These are phyloP conservation scores for Sporobolomyces phaffii DNA, from an alignment of 768 basidiomycete genomes.

Conservation along the genomic window DNA sequence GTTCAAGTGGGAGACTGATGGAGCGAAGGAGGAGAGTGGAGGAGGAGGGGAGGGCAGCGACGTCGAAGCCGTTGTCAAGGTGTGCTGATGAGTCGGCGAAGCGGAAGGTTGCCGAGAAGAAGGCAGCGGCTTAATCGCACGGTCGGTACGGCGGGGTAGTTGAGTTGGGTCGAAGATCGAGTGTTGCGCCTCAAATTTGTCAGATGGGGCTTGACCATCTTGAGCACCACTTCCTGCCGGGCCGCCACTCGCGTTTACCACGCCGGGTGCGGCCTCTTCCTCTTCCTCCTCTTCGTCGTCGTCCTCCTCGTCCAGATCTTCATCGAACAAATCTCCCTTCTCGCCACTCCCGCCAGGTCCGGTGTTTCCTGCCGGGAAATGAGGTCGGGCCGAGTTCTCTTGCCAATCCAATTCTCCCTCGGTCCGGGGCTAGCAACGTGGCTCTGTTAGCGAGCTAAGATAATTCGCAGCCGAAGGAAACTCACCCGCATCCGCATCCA, in stretches of 20 bases:
- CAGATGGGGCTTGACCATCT: background rate
- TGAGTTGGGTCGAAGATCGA: background rate
- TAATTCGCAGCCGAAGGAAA: too few relatives aligned
- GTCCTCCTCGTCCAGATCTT: slow-evolving; percentile 27
- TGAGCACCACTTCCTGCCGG: background rate
- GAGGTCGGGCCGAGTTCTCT: background rate
- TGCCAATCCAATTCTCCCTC: slow-evolving; percentile 39
- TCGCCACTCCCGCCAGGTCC: slow-evolving; percentile 6
- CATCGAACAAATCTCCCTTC: slow-evolving; percentile 28
- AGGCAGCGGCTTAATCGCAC: slow-evolving; percentile 24
- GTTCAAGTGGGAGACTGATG: background rate
- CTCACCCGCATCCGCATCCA: slow-evolving; percentile 72
- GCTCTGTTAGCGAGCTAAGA: background rate
- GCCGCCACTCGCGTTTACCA: too few relatives aligned
- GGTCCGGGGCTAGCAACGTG: slow-evolving; percentile 16
- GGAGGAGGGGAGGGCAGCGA: background rate
- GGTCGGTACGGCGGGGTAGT: background rate
- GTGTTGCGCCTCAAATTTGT: too few relatives aligned
- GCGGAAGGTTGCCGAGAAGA: background rate
- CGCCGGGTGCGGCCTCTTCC: too few relatives aligned
- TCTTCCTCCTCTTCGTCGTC: slow-evolving; percentile 24
- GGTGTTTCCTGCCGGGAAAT: background rate
- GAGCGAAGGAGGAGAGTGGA: slow-evolving; percentile 1
- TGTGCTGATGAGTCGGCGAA: background rate
- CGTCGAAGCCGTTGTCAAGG: background rate